These are phyloP conservation scores for Gossypium schwendimanii DNA, from an alignment of 441 rosid species.

Conservation along the genomic window DNA sequence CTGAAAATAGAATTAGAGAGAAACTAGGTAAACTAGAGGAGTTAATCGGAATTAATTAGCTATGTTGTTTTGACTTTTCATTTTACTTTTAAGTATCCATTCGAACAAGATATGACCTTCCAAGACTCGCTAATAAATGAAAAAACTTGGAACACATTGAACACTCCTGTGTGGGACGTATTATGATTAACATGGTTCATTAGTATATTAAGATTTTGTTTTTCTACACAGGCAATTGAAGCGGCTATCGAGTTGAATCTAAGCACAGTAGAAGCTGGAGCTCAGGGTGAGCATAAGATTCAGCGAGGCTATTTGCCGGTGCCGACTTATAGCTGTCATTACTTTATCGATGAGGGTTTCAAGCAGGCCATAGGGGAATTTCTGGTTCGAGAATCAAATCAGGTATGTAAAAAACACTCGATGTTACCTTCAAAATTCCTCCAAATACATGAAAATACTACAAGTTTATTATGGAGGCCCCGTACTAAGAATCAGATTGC, in stretches of 20 bases:
- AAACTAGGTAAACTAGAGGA: no score
- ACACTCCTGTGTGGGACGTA: neutral
- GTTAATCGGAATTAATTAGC: no score
- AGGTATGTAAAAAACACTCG: constrained; percentile 36
- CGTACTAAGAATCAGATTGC: no score
- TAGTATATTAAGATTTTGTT: neutral
- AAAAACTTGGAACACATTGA: neutral
- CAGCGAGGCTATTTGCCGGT: constrained; percentile 91
- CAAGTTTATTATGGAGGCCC: no score
- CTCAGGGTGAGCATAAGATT: constrained; percentile 97
- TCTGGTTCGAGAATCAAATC: constrained; percentile 64
- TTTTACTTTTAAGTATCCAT: no score
- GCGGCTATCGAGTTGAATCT: constrained; percentile 6
- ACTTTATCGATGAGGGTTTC: constrained; percentile 66
- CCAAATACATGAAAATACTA: neutral
- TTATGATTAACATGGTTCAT: neutral
- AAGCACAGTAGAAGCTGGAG: constrained; percentile 84
- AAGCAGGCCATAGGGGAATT: constrained; percentile 67
- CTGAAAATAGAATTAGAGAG: no score
- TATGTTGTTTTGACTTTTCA: no score
- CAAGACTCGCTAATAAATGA: no score
- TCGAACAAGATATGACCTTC: no score
- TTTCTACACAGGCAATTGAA: constrained; percentile 6
- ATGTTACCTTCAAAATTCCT: neutral
- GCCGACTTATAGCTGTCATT: constrained; percentile 82